phyloP scores from a whole-genome alignment of 208 protist species.

The Acanthamoeba triangularis region DNA sequence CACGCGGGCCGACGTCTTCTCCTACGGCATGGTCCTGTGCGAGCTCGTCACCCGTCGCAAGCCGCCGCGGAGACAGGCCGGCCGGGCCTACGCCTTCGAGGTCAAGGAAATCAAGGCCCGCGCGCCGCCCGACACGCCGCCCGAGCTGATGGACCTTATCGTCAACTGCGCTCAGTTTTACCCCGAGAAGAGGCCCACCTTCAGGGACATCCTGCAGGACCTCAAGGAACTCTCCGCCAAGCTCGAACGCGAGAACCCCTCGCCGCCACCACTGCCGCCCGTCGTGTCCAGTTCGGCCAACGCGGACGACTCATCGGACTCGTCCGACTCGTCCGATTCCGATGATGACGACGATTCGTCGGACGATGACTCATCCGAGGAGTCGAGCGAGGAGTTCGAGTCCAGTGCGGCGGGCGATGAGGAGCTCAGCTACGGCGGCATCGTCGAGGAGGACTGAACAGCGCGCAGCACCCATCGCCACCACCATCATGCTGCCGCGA shows the following conservation, averaged over 20 bases:
- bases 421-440: conserved; percentile 57
- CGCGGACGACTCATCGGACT: not conserved
- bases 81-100: conserved; percentile 52
- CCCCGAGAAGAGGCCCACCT: conserved; percentile 72
- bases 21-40: conserved; percentile 70
- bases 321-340: not conserved
- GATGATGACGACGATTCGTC: not conserved
- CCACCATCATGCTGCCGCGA: not conserved
- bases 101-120: conserved; percentile 55
- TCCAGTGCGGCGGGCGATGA: not conserved
- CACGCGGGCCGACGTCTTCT: conserved; percentile 80
- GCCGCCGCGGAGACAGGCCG: conserved; percentile 23
- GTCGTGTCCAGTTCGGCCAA: not conserved
- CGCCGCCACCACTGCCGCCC: conserved; percentile 34
- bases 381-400: conserved; percentile 1
- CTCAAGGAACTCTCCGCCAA: conserved; percentile 29
- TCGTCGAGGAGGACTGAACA: conserved; percentile 58
- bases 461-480: not conserved
- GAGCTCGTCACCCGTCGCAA: conserved; percentile 66
- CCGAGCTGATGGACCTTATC: conserved; percentile 53
- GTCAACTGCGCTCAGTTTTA: conserved; percentile 47
- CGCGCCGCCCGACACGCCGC: conserved; percentile 35
- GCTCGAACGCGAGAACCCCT: not conserved
- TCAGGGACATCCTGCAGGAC: conserved; percentile 50
- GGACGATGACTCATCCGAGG: not conserved